Evolutionary conservation across 257 asterid genomes (phyloP), one percentile per base, ranked within the genome.

Genomic region (Paraleonurus japonicus): DNA sequence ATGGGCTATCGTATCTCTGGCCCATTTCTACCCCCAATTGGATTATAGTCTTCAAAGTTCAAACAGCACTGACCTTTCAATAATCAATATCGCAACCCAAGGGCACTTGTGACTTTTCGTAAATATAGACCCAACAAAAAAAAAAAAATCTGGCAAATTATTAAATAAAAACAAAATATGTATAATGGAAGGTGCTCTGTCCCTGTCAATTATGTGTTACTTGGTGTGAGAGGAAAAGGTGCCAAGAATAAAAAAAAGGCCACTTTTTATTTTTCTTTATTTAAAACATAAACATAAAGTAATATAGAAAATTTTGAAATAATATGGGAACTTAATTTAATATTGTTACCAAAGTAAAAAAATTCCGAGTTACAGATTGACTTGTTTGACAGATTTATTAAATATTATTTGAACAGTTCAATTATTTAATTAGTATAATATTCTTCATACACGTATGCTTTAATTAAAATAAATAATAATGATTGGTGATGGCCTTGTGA

Each of bases 221-320:
- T 79, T 79, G 79, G 82, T 79, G 79, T 53, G 80, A 70, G 80
- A 75, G 83, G 80, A 75, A 75, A 79, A 65, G 73, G 66, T 23
- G 3, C 47, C 63, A 24, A 32, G 70, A 32, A 19, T 19, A 27
- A 69, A 69, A 69, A 69, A 69, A 68, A 48, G 64, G 63, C 71
- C 54, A 22, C 26, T 48, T 75, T 60, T n/a, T n/a, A n/a, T n/a
- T n/a, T 22, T 45, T 4, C 24, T 12, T 54, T 4, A 30, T 1
- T n/a, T n/a, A n/a, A 45, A 39, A 53, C 12, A 19, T 10, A 19
- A 45, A 60, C n/a, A 7, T 5, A 17, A 11, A 27, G 24, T 19
- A 6, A 58, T 67, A 27, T 4, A 10, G 16, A 20, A 15, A 30
- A 0, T 19, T 17, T 43, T 43, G 51, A 11, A 43, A 23, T 16